Evolutionary conservation across 2,329 filamentous ascomycete species (phyloP).

Genomic region (Phialocephala subalpina): DNA sequence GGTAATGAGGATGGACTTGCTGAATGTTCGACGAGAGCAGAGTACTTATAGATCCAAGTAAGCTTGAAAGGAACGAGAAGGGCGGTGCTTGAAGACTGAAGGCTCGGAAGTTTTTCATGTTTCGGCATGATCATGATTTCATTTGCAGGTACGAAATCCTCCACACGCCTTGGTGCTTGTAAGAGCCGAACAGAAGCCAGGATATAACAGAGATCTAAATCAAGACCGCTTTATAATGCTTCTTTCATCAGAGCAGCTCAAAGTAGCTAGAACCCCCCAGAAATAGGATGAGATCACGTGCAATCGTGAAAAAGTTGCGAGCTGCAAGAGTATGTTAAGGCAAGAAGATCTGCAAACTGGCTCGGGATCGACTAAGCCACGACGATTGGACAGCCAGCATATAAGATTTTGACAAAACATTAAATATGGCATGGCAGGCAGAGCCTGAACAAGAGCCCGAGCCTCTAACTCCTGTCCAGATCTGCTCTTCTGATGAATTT

Average conservation of each 20-base stretch:
- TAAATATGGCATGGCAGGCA: too few relatives aligned
- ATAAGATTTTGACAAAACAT: too few relatives aligned
- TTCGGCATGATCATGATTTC: neutral
- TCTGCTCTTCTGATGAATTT: slow-evolving; percentile 38
- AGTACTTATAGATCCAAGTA: neutral
- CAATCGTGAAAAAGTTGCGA: too few relatives aligned
- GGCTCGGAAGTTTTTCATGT: neutral
- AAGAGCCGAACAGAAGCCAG: neutral
- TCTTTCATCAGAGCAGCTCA: neutral
- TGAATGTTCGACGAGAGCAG: neutral
- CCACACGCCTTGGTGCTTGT: neutral
- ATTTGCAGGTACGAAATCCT: neutral
- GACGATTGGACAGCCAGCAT: too few relatives aligned
- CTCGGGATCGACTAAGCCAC: too few relatives aligned
- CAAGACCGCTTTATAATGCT: neutral
- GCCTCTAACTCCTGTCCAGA: slow-evolving; percentile 36
- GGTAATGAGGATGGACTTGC: neutral
- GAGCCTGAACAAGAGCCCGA: neutral
- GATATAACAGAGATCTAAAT: neutral
- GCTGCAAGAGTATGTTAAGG: too few relatives aligned
- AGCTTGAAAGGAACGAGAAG: neutral
- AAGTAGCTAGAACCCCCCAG: neutral
- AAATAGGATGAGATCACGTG: too few relatives aligned
- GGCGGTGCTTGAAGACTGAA: neutral
- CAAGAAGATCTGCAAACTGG: too few relatives aligned